These are phyloP conservation scores for Priceomyces carsonii DNA, from an alignment of 805 yeast genomes.

Conservation along the genomic window DNA sequence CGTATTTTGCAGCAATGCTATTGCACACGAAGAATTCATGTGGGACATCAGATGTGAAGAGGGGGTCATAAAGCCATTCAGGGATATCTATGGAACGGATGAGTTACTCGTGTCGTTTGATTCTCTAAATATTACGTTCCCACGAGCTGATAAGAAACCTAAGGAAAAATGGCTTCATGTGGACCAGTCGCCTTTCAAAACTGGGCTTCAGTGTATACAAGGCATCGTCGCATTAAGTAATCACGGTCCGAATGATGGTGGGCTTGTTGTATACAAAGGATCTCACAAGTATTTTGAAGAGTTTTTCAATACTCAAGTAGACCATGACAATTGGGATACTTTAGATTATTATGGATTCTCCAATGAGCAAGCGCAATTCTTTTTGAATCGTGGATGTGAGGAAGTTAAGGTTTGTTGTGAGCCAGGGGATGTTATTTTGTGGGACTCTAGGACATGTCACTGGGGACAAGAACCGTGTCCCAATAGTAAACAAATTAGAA, in stretches of 20 bases:
- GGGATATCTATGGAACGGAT: conserved; percentile 30
- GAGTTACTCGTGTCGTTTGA: conserved; percentile 34
- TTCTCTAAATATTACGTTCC: conserved; percentile 27
- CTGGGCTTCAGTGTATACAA: conserved; percentile 29
- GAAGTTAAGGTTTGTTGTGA: conserved; percentile 25
- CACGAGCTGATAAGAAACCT: conserved; percentile 16
- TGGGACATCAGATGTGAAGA: conserved; percentile 33
- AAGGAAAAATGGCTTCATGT: conserved; percentile 30
- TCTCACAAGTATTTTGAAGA: conserved; percentile 20
- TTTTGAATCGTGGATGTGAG: conserved; percentile 24
- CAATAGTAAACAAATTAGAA: conserved; percentile 18
- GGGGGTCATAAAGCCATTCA: conserved; percentile 24
- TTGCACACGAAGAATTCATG: conserved; percentile 30
- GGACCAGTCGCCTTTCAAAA: conserved; percentile 31
- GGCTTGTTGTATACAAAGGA: conserved; percentile 26
- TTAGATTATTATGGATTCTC: conserved; percentile 18
- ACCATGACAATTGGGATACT: conserved; percentile 18
- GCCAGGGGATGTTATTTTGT: conserved; percentile 34
- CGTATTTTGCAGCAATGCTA: conserved; percentile 16
- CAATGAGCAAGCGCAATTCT: conserved; percentile 24
- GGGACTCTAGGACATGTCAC: conserved; percentile 35
- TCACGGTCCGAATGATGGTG: conserved; percentile 29
- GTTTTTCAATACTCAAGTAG: conserved; percentile 22
- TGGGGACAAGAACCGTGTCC: conserved; percentile 28
- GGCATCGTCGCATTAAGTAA: conserved; percentile 30